These are phyloP conservation scores for Dryadomyces quercus-mongolicae DNA, from an alignment of 2,329 filamentous ascomycete genomes.

Conservation along the genomic window DNA sequence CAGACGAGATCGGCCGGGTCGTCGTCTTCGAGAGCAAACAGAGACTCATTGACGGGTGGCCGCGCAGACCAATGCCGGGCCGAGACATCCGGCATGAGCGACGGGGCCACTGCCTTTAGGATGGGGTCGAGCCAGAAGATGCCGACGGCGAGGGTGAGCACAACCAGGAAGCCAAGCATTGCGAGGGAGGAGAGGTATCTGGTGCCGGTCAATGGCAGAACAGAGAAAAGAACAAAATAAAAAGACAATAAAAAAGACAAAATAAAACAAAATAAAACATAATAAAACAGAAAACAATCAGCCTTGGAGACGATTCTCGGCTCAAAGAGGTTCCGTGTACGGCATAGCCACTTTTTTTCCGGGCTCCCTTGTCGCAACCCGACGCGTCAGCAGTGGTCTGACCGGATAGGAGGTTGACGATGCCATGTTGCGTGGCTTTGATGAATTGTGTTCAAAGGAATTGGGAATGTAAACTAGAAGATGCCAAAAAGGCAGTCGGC, in stretches of 20 bases:
- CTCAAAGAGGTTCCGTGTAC: no score
- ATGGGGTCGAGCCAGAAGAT: conserved; percentile 33
- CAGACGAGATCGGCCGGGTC: conserved; percentile 17
- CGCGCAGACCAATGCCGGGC: conserved; percentile 20
- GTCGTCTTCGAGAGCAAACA: conserved; percentile 32
- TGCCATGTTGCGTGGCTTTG: no score
- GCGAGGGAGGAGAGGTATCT: not conserved
- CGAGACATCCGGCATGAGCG: conserved; percentile 12
- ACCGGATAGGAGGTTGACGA: not conserved
- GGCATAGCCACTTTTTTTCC: no score
- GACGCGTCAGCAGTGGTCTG: not conserved
- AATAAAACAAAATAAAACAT: not conserved
- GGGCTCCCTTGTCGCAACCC: not conserved
- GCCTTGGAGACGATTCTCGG: not conserved
- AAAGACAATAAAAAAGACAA: not conserved
- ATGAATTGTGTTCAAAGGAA: no score
- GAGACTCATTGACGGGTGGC: conserved; percentile 36
- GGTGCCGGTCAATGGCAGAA: not conserved
- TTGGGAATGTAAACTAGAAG: no score
- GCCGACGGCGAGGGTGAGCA: conserved; percentile 28
- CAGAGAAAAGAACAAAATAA: not conserved
- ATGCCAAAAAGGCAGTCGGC: no score
- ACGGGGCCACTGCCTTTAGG: conserved; percentile 16
- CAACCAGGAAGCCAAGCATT: conserved; percentile 32
- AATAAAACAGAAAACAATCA: not conserved